Percentiles rank a stretch among this genome's conserved stretches.
Evolutionary conservation across 2,329 filamentous ascomycete species (phyloP).

Genomic region (Aspergillus candidus): DNA sequence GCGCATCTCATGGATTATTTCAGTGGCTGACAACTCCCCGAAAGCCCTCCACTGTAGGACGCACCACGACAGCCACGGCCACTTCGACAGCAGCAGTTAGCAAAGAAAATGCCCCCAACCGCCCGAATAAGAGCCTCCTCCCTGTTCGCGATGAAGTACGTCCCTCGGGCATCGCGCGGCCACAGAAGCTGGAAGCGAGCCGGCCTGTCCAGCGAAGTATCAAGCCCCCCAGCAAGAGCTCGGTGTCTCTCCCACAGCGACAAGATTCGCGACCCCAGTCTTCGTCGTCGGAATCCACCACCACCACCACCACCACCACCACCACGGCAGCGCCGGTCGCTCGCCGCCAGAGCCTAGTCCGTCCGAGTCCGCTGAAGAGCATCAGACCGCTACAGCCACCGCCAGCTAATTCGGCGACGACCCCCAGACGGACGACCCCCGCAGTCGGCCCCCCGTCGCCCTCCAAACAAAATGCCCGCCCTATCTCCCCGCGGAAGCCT

Average conservation of each 20-base stretch:
- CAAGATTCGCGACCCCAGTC: slow-evolving; percentile 1
- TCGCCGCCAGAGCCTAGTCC: slow-evolving; percentile 27
- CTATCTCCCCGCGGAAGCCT: slow-evolving; percentile 23
- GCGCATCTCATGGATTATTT: slow-evolving; percentile 8
- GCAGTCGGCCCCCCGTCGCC: slow-evolving; percentile 17
- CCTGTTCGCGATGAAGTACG: slow-evolving; percentile 16
- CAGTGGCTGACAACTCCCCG: slow-evolving; percentile 8
- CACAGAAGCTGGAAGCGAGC: slow-evolving; percentile 15
- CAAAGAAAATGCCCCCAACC: slow-evolving; percentile 16
- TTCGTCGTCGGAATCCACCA: not conserved
- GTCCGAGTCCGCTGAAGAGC: slow-evolving; percentile 20
- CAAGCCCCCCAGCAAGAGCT: slow-evolving; percentile 10
- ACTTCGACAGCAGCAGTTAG: slow-evolving; percentile 8
- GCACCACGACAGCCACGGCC: slow-evolving; percentile 14
- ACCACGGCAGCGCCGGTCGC: slow-evolving; percentile 4
- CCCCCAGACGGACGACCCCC: slow-evolving; percentile 16
- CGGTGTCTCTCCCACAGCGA: slow-evolving; percentile 1
- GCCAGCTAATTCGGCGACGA: slow-evolving; percentile 12
- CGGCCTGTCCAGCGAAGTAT: slow-evolving; percentile 14
- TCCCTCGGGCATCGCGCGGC: slow-evolving; percentile 11
- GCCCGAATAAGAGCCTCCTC: slow-evolving; percentile 25
- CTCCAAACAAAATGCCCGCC: slow-evolving; percentile 9
- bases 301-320: slow-evolving; percentile 1
- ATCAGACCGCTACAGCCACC: slow-evolving; percentile 3
- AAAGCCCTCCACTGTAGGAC: slow-evolving; percentile 21